Evolutionary conservation across 768 basidiomycete genomes (phyloP).

Genomic region (Gautieria morchelliformis): DNA sequence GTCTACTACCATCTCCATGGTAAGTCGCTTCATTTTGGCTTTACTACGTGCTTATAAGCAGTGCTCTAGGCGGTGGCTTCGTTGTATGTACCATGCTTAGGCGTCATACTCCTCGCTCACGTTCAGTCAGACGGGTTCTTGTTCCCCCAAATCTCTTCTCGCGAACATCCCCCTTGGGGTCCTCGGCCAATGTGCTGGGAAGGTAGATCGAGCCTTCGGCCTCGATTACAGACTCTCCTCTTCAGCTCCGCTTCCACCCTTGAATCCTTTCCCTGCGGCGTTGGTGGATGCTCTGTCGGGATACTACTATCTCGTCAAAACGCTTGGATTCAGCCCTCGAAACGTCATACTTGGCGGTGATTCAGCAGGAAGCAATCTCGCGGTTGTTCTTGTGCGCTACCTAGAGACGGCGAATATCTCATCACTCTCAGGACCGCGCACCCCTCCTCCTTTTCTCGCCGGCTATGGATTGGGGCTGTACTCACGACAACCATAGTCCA

Average conservation of each 20-base stretch:
- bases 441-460: conserved; percentile 47
- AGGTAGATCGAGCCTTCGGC: conserved; percentile 22
- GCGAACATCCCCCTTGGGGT: background rate
- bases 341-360: conserved; percentile 43
- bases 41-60: background rate
- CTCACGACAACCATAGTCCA: conserved; percentile 29
- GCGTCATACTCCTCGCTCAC: background rate
- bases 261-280: conserved; percentile 42
- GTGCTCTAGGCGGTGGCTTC: background rate
- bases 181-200: background rate
- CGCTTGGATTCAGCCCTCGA: conserved; percentile 29
- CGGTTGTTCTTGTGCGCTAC: conserved; percentile 48
- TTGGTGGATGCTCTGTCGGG: conserved; percentile 43
- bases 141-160: background rate
- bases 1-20: conserved; percentile 26
- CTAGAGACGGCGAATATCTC: conserved; percentile 26
- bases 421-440: conserved; percentile 31
- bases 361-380: conserved; percentile 46
- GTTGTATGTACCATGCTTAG: background rate
- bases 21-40: background rate
- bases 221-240: conserved; percentile 41
- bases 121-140: background rate
- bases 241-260: conserved; percentile 16
- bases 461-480: conserved; percentile 40
- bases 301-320: conserved; percentile 39